A percentile compares a stretch with the other conserved stretches of the same genome.
Conservation (phyloP, 306 rosid species). For the Crataegus laevigata region DNA sequence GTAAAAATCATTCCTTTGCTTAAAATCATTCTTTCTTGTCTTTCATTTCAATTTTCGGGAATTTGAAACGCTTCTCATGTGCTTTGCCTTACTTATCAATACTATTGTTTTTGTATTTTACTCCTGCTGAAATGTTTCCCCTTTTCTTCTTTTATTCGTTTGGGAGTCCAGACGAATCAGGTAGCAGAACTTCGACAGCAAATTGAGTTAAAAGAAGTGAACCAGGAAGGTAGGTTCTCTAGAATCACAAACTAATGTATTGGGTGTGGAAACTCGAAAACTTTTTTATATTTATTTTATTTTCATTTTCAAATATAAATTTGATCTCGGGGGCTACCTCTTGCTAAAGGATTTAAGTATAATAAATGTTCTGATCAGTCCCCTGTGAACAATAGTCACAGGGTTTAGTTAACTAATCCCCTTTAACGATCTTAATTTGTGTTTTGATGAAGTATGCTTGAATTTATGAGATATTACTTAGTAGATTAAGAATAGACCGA, state of each 20-base stretch:
- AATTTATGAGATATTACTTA: neutral
- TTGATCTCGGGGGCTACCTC: neutral
- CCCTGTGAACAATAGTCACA: no score
- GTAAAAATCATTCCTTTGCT: neutral
- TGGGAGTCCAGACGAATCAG: constrained; percentile 48
- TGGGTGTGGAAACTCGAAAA: neutral
- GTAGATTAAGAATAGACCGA: neutral
- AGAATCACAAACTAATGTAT: neutral
- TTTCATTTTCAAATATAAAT: neutral
- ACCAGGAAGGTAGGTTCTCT: constrained; percentile 59
- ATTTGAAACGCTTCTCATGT: neutral
- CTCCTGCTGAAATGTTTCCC: neutral
- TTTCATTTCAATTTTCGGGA: neutral
- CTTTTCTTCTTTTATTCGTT: neutral
- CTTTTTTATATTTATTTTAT: neutral
- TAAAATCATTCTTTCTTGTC: neutral
- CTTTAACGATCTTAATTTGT: no score
- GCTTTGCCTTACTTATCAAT: neutral
- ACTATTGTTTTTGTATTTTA: neutral
- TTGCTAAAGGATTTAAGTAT: neutral
- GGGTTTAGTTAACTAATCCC: no score
- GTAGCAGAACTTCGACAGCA: constrained; percentile 65
- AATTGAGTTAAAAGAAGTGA: constrained; percentile 51
- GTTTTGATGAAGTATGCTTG: neutral
- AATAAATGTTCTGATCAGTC: neutral